Evolutionary conservation across 208 protist genomes (phyloP), one percentile per base, ranked within the genome.

Genomic region (Phytomonas serpens): DNA sequence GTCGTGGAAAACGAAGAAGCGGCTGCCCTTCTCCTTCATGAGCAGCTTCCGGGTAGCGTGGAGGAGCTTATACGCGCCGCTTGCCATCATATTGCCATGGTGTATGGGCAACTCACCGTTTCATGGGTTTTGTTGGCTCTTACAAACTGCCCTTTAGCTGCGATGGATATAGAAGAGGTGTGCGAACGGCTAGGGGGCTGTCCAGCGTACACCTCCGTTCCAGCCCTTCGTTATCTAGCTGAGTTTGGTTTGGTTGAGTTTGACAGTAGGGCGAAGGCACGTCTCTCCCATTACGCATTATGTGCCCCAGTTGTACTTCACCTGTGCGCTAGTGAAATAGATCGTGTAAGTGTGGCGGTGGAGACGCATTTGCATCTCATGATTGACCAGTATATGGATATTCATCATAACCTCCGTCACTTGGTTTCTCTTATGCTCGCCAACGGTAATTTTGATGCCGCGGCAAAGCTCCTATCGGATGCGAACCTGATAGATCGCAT

Each of bases 361-460:
- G 88, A 93, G 77, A 87, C 77, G 7, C 88, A 95, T 71, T 72
- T 95, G 74, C 83, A 87, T 4, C 81, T 93, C 47, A 81, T 95
- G 37, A 81, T 77, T 34, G 92, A 86, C 31, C 69, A 81, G 61
- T 93, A 87, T 69, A 66, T 83, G 16, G 87, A 95, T 71, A 81
- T 89, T 71, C 75, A 78, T 36, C 70, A 80, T 27, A 82, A 79
- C 62, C 90, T 93, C 69, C 76, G 78, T 67, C 73, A 90, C 63
- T 36, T 92, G 16, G 52, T 83, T 37, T 80, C 84, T 27, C 69
- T 93, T 29, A 86, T 95, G 78, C 67, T 95, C 13, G 74, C 67
- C 30, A 92, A 91, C 71, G 90, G 88, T 30, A 95, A 76, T 77
- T 83, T 92, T 78, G 68, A 74, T 33, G 76, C 70, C 32, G 83